Evolutionary conservation across 176 grass and related monocot genomes (phyloP), one percentile per base, ranked within the genome.

Genomic region (Secale cereale): DNA sequence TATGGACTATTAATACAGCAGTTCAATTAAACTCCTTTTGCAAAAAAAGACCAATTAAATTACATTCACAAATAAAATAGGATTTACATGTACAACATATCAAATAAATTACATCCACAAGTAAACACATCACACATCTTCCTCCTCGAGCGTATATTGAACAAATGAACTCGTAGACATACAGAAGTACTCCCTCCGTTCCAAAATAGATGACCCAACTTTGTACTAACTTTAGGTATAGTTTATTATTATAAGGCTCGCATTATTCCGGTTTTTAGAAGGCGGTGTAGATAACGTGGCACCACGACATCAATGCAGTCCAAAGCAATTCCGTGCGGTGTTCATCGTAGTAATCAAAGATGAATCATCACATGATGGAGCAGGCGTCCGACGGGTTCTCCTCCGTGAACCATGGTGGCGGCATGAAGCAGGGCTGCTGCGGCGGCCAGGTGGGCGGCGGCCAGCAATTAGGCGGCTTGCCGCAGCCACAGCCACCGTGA

Each of bases 191-290:
- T n/a, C n/a, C n/a, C n/a, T n/a, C n/a, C n/a, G n/a, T n/a, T n/a
- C n/a, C n/a, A n/a, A n/a, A n/a, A n/a, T n/a, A n/a, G n/a, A n/a
- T n/a, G n/a, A n/a, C n/a, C n/a, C n/a, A n/a, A n/a, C n/a, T n/a
- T n/a, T n/a, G n/a, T n/a, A n/a, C n/a, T n/a, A n/a, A n/a, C n/a
- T n/a, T n/a, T n/a, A 79, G 16, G 36, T 5, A 5, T 37, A 52
- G 17, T 56, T 56, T 56, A 56, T 56, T 56, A n/a, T n/a, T n/a
- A n/a, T n/a, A 39, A 23, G 26, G 7, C 7, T 65, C 10, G 28
- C 23, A 66, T 80, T 85, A 89, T 85, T 89, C 14, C 10, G 12
- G 31, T 40, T 26, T 66, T 29, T 23, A 22, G 33, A 39, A 19
- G 16, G 16, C 54, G 54, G 54, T 57, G 54, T 2, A 65, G 25